Percentiles rank a stretch among this genome's conserved stretches.
Evolutionary conservation across 176 grass and related monocot species (phyloP).

Genomic region (Triticum turgidum): DNA sequence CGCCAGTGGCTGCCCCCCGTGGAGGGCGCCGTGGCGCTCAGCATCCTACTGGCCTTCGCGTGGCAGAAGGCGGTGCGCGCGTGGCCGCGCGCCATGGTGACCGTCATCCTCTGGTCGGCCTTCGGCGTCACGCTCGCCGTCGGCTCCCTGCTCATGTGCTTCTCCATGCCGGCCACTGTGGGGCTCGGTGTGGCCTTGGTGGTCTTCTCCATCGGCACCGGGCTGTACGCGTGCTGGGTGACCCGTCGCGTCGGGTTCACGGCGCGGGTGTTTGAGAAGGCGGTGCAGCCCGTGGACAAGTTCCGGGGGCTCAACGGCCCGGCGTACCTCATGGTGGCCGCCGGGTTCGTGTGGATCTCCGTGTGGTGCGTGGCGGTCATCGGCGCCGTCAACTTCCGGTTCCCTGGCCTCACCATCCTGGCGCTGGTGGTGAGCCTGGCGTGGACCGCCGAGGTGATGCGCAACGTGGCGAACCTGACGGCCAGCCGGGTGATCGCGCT

Average conservation of each 20-base stretch:
- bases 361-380: slow-evolving; percentile 89
- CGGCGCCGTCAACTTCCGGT: slow-evolving; percentile 75
- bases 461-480: slow-evolving; percentile 93
- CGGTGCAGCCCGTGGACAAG: slow-evolving; percentile 64
- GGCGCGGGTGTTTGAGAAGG: slow-evolving; percentile 50
- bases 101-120: slow-evolving; percentile 77
- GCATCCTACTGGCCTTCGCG: slow-evolving; percentile 76
- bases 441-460: slow-evolving; percentile 99
- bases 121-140: slow-evolving; percentile 67
- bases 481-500: slow-evolving; percentile 88
- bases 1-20: slow-evolving; percentile 75
- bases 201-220: slow-evolving; percentile 78
- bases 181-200: slow-evolving; percentile 72
- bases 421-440: slow-evolving; percentile 65
- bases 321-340: slow-evolving; percentile 83
- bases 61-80: slow-evolving; percentile 90
- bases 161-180: slow-evolving; percentile 73
- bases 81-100: slow-evolving; percentile 71
- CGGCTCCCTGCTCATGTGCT: slow-evolving; percentile 75
- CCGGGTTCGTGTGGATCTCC: slow-evolving; percentile 82
- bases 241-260: slow-evolving; percentile 68
- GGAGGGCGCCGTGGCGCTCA: slow-evolving; percentile 66
- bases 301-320: slow-evolving; percentile 77
- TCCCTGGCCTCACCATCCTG: slow-evolving; percentile 73
- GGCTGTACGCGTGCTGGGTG: slow-evolving; percentile 94